Conservation (phyloP, 805 yeast species). For the Saccharomycopsis microspora region DNA sequence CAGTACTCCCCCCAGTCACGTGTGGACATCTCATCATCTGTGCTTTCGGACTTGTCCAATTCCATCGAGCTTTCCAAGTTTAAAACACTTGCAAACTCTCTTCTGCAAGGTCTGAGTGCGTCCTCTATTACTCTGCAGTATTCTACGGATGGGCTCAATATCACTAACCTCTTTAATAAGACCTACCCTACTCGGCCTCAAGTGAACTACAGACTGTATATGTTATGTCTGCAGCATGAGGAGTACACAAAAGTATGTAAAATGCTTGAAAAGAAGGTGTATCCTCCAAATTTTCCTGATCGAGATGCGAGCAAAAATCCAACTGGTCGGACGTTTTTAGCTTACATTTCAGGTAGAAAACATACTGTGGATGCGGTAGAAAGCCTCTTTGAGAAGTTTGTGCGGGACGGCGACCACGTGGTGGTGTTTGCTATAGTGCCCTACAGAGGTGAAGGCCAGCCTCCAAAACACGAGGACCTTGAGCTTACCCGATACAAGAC, state of each 20-base stretch:
- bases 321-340: slow-evolving; percentile 30
- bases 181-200: slow-evolving; percentile 14
- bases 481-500: slow-evolving; percentile 11
- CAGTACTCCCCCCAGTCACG: not conserved
- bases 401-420: slow-evolving; percentile 56
- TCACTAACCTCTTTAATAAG: slow-evolving; percentile 13
- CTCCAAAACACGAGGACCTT: not conserved
- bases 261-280: not conserved
- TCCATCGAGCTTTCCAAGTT: slow-evolving; percentile 14
- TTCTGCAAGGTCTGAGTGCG: not conserved
- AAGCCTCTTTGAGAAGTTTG: slow-evolving; percentile 40
- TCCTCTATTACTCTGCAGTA: slow-evolving; percentile 7
- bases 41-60: slow-evolving; percentile 10
- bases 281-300: no score
- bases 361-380: slow-evolving; percentile 79
- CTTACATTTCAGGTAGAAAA: slow-evolving; percentile 56
- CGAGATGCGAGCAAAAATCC: no score
- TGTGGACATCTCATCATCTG: not conserved
- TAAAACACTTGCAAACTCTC: slow-evolving; percentile 2
- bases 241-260: not conserved
- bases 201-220: slow-evolving; percentile 12
- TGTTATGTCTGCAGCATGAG: slow-evolving; percentile 12
- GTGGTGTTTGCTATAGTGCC: slow-evolving; percentile 48
- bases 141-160: slow-evolving; percentile 15
- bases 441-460: not conserved